Evolutionary conservation across 371 early-diverging fungal genomes (phyloP), one percentile per base, ranked within the genome.

Genomic region (Conidiobolus incongruus): DNA sequence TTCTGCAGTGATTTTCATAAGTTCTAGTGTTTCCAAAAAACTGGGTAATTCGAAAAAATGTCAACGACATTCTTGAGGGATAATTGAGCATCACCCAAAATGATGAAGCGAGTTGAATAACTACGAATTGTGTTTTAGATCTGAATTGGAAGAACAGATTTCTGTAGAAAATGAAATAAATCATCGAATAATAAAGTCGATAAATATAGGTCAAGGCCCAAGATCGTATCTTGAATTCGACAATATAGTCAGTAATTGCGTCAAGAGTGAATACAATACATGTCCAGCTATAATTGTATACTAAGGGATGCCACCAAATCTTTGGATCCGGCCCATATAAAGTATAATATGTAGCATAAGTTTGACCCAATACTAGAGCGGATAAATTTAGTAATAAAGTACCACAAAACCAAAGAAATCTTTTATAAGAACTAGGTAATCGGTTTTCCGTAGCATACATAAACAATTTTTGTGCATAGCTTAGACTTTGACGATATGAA

Each of bases 131-230:
- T 38, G 71, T 67, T 4, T 61, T 63, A 5, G 67, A 66, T 33
- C 76, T 65, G 15, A 79, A 59, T 4, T 77, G 60, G 22, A 75
- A 75, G 57, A 79, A 79, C 38, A 79, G 52, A 47, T 75, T 79
- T 38, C 80, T 62, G 54, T 79, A 77, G 47, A 79, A 79, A 38
- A 79, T 72, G 46, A 77, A 79, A 50, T 79, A 79, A 15, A 77
- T 68, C 68, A 77, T 66, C 48, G 68, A 74, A 46, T 72, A 79
- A 47, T 79, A 79, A 37, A 76, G 60, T 41, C 69, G 67, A 52
- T 74, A 79, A 15, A 68, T 62, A 45, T 68, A 70, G 28, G 67
- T 63, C 32, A 79, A 47, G 0, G 77, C 75, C 52, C 75, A 72
- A 2, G 74, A 77, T 11, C 70, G 60, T 15, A 79, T 63, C 35